phyloP scores from a whole-genome alignment of 202 grass and related monocot species.

The Panicum hallii region DNA sequence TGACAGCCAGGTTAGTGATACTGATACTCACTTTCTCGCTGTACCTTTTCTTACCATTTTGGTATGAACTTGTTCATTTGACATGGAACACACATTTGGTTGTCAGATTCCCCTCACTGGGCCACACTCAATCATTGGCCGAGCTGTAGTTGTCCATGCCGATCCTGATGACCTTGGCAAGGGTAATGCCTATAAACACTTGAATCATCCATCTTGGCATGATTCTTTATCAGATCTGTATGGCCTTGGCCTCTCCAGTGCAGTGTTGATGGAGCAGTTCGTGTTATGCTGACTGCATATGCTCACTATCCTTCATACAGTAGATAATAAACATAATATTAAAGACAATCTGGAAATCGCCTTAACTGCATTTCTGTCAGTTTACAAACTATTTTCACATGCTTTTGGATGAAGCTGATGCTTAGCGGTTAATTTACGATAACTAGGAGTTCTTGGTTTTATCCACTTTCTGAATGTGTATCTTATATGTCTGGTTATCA shows the following conservation, averaged over 20 bases:
- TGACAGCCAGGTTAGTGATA: constrained; percentile 57
- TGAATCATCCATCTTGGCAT: background rate
- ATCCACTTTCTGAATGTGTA: too few relatives aligned
- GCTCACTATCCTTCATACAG: background rate
- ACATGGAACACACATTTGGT: constrained; percentile 14
- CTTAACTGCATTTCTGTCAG: background rate
- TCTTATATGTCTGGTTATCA: background rate
- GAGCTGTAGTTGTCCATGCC: constrained; percentile 86
- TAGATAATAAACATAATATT: background rate
- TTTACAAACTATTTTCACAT: background rate
- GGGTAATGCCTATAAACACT: constrained; percentile 49
- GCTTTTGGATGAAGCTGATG: background rate
- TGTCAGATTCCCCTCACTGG: constrained; percentile 68
- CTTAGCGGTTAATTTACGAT: background rate
- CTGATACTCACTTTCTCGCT: background rate
- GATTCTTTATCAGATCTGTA: background rate
- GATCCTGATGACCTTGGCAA: constrained; percentile 93
- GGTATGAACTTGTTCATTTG: constrained; percentile 12
- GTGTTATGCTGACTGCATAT: background rate
- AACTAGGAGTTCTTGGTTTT: background rate
- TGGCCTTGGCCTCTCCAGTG: background rate
- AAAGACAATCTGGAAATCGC: background rate
- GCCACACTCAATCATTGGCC: constrained; percentile 67
- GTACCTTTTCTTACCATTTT: background rate
- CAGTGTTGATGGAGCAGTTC: background rate